These are phyloP conservation scores for Axilococcus clingmanii DNA, from an alignment of 139 green algal genomes.

Conservation along the genomic window DNA sequence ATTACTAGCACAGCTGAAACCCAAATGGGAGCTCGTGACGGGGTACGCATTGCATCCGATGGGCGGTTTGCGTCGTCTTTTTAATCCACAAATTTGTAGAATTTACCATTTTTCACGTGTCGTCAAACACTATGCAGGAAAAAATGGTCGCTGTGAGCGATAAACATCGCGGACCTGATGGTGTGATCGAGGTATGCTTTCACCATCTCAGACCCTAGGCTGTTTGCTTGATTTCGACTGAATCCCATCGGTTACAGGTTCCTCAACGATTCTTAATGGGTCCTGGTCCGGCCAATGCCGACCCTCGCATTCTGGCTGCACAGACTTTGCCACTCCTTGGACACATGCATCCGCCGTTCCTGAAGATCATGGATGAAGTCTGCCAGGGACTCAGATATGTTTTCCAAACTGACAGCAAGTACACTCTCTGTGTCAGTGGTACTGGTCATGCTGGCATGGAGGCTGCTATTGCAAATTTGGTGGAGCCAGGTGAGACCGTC, in stretches of 20 bases:
- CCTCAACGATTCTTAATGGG: constrained; percentile 73
- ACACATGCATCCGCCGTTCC: constrained; percentile 86
- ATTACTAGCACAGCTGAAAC: background rate
- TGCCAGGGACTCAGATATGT: constrained; percentile 68
- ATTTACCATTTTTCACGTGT: too few species aligned
- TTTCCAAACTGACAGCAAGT: constrained; percentile 73
- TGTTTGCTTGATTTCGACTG: background rate
- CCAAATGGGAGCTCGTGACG: background rate
- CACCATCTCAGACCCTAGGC: background rate
- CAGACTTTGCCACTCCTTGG: constrained; percentile 76
- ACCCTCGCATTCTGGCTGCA: constrained; percentile 66
- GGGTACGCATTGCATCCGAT: too few species aligned
- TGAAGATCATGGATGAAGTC: constrained; percentile 87
- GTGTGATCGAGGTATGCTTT: constrained; percentile 27
- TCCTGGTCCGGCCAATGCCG: constrained; percentile 70
- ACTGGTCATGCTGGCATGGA: constrained; percentile 91
- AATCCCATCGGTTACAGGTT: constrained; percentile 30
- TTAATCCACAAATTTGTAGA: too few species aligned
- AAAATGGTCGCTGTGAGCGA: constrained; percentile 12
- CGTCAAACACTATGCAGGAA: too few species aligned
- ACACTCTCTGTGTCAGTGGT: constrained; percentile 72
- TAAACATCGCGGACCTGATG: constrained; percentile 12
- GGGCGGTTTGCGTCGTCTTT: too few species aligned
- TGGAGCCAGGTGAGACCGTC: constrained; percentile 83
- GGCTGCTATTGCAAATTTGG: constrained; percentile 73